Base-by-base conservation (phyloP, 2,329 filamentous ascomycete genomes). In the Microthyrium microscopicum region DNA sequence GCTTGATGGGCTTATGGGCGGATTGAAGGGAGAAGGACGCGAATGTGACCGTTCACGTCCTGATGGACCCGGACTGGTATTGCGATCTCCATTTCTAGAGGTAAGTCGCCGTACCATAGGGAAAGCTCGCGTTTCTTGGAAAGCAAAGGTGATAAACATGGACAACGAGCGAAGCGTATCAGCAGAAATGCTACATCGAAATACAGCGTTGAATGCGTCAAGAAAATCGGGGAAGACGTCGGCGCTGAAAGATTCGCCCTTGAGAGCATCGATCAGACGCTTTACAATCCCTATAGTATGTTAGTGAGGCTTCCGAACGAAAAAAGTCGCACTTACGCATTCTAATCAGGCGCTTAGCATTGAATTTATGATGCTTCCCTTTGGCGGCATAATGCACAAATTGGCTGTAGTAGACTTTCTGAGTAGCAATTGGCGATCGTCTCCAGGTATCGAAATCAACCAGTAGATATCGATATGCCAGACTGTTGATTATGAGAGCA, bases 381-480 rank as follows among this genome's bases (percentile, higher is more conserved):
- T 77, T 77, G 11, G 28, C 21, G 2, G 81, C 78, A 56, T 98
- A 94, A 0, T 76, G 77, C 40, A 77, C 64, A 47, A 95, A 95
- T 50, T 98, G 89, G 39, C 76, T 74, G 55, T 94, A 95, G 55
- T 95, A 98, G 17, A 94, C 62, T 45, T 79, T 76, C 48, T 94
- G 83, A 0, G 85, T 81, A 13, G 74, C 66, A 4, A 72, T 51
- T 21, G 80, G 76, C 16, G 79, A 80, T 53, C 73, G 76, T 42
- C 87, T 72, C 89, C 89, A 98, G 15, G 87, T 78, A 46, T 94
- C 87, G 42, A 91, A 72, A 53, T 98, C 89, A 34, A 95, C 81
- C 19, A 98, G 65, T 13, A 98, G 63, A 21, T 93, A 77, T 29
- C 89, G 76, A 54, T 95, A 98, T 4, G 87, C 89, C 40, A 98